Evolutionary conservation across 164 flowering plant species (phyloP).

Genomic region (Paratinospora sagittata): DNA sequence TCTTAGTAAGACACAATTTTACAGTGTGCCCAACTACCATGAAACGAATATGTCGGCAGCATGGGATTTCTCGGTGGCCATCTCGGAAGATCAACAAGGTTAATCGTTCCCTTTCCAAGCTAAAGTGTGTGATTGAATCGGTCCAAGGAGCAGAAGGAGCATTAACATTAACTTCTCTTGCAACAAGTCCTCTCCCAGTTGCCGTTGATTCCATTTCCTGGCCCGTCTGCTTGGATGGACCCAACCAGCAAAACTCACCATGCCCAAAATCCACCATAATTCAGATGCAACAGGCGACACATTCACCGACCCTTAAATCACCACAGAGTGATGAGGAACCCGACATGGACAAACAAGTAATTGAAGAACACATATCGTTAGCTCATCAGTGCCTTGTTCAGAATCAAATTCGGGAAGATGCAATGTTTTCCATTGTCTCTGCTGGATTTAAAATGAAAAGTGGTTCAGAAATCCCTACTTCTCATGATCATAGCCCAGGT

Average conservation of each 20-base stretch:
- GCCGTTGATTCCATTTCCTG: conserved; percentile 51
- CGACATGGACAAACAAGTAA: conserved; percentile 19
- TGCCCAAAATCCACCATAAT: conserved; percentile 28
- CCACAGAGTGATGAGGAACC: conserved; percentile 29
- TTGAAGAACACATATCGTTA: conserved; percentile 14
- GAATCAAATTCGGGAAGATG: too few relatives aligned
- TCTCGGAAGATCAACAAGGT: conserved; percentile 96
- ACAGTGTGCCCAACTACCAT: conserved; percentile 97
- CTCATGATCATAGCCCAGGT: conserved; percentile 36
- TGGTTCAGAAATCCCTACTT: conserved; percentile 58
- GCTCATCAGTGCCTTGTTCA: conserved; percentile 22
- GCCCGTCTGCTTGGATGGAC: conserved; percentile 44
- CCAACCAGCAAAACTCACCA: conserved; percentile 34
- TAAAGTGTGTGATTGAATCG: conserved; percentile 85
- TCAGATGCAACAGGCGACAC: conserved; percentile 25
- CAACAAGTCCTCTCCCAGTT: conserved; percentile 53
- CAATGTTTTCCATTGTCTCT: conserved; percentile 20
- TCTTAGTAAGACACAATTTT: too few relatives aligned
- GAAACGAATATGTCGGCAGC: conserved; percentile 97
- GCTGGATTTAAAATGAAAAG: conserved; percentile 38
- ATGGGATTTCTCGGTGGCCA: conserved; percentile 96
- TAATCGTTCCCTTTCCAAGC: conserved; percentile 78
- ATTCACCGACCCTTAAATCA: conserved; percentile 17
- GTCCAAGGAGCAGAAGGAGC: conserved; percentile 82
- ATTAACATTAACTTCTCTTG: conserved; percentile 47